A percentile compares a stretch with the other conserved stretches of the same genome.
Conservation (phyloP, 2,329 filamentous ascomycete species). For the Epichloe coenophiala region DNA sequence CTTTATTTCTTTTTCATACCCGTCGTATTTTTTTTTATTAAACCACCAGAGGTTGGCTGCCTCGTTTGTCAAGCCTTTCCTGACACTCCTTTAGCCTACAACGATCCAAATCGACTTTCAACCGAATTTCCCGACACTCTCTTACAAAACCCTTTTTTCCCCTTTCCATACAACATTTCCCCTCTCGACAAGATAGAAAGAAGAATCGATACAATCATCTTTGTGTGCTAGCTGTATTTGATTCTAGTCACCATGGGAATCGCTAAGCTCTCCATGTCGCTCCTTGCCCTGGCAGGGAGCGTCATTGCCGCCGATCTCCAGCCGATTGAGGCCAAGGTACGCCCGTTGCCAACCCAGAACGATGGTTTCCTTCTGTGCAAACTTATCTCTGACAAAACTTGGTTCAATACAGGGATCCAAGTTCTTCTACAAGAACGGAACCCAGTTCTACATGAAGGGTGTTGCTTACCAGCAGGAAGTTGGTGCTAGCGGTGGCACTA, state of each 20-base stretch:
- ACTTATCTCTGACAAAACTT: background rate
- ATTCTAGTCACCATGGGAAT: constrained; percentile 18
- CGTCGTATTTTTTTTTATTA: background rate
- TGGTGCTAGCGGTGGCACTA: constrained; percentile 38
- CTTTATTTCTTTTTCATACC: background rate
- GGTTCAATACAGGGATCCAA: constrained; percentile 48
- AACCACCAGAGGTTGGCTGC: constrained; percentile 4
- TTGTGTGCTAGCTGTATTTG: background rate
- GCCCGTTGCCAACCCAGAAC: background rate
- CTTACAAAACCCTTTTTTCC: background rate
- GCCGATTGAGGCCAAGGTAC: constrained; percentile 57
- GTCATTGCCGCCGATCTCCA: constrained; percentile 32
- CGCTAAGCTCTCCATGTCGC: constrained; percentile 18
- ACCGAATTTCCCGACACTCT: constrained; percentile 2
- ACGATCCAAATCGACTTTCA: background rate
- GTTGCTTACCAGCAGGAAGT: constrained; percentile 87
- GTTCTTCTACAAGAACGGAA: constrained; percentile 74
- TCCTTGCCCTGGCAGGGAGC: constrained; percentile 28
- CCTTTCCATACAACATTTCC: background rate
- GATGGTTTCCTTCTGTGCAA: background rate
- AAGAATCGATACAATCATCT: background rate
- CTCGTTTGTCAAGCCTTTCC: constrained; percentile 5
- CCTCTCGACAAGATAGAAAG: background rate
- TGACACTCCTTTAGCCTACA: constrained; percentile 5
- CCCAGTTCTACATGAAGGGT: constrained; percentile 69